Evolutionary conservation across 2,329 filamentous ascomycete species (phyloP).

Genomic region (Diplodia corticola): DNA sequence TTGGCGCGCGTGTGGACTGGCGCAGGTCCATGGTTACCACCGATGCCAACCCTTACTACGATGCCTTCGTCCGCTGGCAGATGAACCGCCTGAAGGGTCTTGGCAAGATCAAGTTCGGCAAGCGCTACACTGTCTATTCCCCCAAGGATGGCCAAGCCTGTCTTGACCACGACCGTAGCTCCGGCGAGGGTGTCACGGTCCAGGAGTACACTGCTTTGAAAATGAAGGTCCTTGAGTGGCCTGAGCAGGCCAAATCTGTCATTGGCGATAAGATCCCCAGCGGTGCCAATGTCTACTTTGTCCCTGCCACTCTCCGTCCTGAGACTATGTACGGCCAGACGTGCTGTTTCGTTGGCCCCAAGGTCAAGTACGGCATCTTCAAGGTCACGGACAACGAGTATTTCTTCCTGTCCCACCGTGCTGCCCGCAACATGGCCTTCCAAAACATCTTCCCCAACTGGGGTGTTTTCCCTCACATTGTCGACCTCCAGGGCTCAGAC

Average conservation of each 20-base stretch:
- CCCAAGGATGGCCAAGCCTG: constrained; percentile 87
- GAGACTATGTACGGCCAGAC: constrained; percentile 99
- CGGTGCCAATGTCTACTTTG: constrained; percentile 79
- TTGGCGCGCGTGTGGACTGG: constrained; percentile 92
- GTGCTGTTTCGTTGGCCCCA: constrained; percentile 91
- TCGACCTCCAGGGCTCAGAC: constrained; percentile 73
- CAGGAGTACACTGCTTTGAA: constrained; percentile 95
- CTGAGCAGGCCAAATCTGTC: constrained; percentile 68
- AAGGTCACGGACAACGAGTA: constrained; percentile 68
- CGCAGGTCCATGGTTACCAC: constrained; percentile 90
- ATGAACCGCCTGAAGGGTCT: constrained; percentile 90
- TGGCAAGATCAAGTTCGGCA: constrained; percentile 90
- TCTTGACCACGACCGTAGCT: constrained; percentile 81
- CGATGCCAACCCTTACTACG: constrained; percentile 94
- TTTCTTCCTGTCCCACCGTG: constrained; percentile 78
- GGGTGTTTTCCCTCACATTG: constrained; percentile 71
- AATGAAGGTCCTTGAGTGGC: constrained; percentile 87
- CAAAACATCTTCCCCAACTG: constrained; percentile 82
- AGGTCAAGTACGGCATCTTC: constrained; percentile 86
- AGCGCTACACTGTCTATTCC: constrained; percentile 89
- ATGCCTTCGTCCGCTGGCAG: constrained; percentile 94
- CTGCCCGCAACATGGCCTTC: constrained; percentile 93
- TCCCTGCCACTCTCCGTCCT: constrained; percentile 87
- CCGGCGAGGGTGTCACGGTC: constrained; percentile 77
- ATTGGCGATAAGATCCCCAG: constrained; percentile 77